Evolutionary conservation across 2,329 filamentous ascomycete genomes (phyloP).

Genomic region (Pseudocercospora vitis): DNA sequence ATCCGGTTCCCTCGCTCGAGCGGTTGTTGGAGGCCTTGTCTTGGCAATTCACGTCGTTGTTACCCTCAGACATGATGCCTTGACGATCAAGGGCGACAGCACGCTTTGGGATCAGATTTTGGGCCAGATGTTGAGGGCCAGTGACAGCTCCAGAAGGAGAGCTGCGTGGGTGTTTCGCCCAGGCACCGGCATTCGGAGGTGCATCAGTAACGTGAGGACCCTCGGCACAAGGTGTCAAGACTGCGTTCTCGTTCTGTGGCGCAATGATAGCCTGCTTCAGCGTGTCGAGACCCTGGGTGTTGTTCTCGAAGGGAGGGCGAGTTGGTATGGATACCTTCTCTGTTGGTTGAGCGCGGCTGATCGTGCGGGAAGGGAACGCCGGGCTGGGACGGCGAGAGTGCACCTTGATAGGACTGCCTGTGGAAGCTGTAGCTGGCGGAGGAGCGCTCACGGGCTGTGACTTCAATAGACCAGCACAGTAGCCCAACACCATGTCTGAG

Average conservation of each 20-base stretch:
- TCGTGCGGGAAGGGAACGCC: constrained; percentile 18
- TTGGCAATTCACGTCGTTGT: constrained; percentile 3
- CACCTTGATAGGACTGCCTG: constrained; percentile 30
- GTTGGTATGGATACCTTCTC: constrained; percentile 6
- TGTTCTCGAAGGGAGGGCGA: constrained; percentile 28
- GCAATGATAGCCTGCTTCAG: constrained; percentile 37
- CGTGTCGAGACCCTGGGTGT: constrained; percentile 29
- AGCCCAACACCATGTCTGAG: constrained; percentile 37
- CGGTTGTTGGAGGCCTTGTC: constrained; percentile 10
- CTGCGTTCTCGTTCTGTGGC: constrained; percentile 37
- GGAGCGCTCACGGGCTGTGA: constrained; percentile 19
- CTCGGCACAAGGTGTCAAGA: constrained; percentile 34
- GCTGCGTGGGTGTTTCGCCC: constrained; percentile 30
- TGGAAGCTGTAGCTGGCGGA: constrained; percentile 17
- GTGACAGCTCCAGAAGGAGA: constrained; percentile 12
- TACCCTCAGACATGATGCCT: constrained; percentile 18
- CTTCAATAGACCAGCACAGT: constrained; percentile 37
- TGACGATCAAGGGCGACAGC: constrained; percentile 26
- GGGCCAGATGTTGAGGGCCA: constrained; percentile 21
- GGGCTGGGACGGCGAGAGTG: constrained; percentile 31
- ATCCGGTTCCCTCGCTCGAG: constrained; percentile 6
- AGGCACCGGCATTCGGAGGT: constrained; percentile 33
- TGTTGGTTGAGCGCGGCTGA: constrained; percentile 17
- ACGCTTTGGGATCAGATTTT: constrained; percentile 29
- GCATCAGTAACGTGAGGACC: constrained; percentile 31